phyloP scores from a whole-genome alignment of 2,329 filamentous ascomycete species.

The Aspergillus hiratsukae region DNA sequence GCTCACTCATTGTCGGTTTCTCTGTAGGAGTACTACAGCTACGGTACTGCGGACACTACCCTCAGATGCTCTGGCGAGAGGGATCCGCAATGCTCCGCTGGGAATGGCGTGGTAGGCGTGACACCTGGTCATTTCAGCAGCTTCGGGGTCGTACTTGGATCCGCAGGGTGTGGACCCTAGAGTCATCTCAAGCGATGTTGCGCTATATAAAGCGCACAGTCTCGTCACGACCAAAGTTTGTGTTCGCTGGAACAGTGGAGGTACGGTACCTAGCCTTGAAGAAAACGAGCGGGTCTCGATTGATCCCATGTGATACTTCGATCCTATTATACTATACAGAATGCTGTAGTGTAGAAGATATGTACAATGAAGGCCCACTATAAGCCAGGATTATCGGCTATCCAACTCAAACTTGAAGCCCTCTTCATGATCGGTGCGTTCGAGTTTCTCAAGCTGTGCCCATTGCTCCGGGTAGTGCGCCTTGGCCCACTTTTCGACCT shows the following conservation, averaged over 20 bases:
- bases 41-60: constrained; percentile 11
- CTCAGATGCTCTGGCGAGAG: constrained; percentile 22
- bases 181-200: not conserved
- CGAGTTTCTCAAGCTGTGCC: constrained; percentile 55
- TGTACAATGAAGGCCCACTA: not conserved
- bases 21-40: constrained; percentile 26
- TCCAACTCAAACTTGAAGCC: constrained; percentile 27
- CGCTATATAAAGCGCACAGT: not conserved
- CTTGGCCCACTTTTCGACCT: constrained; percentile 71
- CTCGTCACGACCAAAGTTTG: not conserved
- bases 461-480: constrained; percentile 64
- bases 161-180: constrained; percentile 15
- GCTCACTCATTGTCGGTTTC: not conserved
- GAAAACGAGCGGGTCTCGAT: not conserved
- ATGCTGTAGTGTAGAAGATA: not conserved
- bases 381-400: not conserved
- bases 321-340: not conserved
- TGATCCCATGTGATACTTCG: not conserved
- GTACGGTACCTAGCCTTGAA: not conserved
- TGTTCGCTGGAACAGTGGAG: not conserved
- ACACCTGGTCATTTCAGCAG: constrained; percentile 21
- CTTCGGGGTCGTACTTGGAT: constrained; percentile 20
- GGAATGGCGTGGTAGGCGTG: constrained; percentile 20
- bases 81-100: constrained; percentile 24
- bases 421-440: constrained; percentile 31